Base-by-base conservation (phyloP, 495 filamentous ascomycete species). In the Hypoxylon fuscum region DNA sequence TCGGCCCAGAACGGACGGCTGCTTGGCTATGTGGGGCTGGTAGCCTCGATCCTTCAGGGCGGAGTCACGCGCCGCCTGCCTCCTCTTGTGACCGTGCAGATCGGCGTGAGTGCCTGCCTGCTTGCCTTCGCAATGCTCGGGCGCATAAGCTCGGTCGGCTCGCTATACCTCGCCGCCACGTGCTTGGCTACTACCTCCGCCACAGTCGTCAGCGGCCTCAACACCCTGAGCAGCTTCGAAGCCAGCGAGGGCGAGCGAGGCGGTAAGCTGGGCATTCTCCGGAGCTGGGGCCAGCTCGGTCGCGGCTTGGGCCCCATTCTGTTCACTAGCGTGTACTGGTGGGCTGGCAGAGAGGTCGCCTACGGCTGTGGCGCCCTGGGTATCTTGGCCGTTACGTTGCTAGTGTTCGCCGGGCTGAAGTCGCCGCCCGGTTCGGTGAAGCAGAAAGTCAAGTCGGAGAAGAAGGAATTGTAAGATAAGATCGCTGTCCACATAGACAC, bases 271-370 rank as follows among this genome's bases (percentile, higher is more conserved):
- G 95, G 95, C 0, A 85, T 91, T 45, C 85, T 97, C 55, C 78
- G 95, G 18, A 94, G 92, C 69, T 84, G 78, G 77, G 89, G 95
- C 2, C 95, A 98, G 77, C 79, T 93, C 8, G 96, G 95, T 2
- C 80, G 96, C 18, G 90, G 93, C 2, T 72, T 94, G 15, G 95
- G 95, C 0, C 95, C 95, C 1, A 67, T 98, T 20, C 70, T 96
- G 41, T 99, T 98, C 68, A 97, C 94, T 64, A 88, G 90, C n/a
- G 80, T 99, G 55, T 99, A 98, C 77, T 99, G 95, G 95, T 99
- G 96, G 96, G 93, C 91, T 25, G 95, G 96, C 0, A 78, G 95
- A 34, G 88, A 96, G 68, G 77, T 87, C 12, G 95, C 95, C 0
- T 99, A 97, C 72, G 80, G 78, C 1, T 79, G 90, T 70, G 96